Percentiles rank a stretch among this genome's conserved stretches.
phyloP scores from a whole-genome alignment of 2,329 filamentous ascomycete genomes.

The Trichoderma sp. region DNA sequence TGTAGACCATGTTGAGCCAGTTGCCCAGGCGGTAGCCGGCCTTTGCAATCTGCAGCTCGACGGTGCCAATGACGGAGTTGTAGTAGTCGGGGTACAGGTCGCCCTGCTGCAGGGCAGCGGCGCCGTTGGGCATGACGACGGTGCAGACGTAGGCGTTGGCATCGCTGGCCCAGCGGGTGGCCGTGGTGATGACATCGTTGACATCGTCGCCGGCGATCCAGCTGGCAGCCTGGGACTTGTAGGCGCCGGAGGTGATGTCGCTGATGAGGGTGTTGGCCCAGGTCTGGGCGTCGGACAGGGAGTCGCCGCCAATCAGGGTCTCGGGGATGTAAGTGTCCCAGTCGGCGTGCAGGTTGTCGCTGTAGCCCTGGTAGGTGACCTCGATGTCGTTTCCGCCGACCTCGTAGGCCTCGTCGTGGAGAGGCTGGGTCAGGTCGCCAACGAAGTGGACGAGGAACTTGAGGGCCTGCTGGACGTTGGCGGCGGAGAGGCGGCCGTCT shows the following conservation, averaged over 20 bases:
- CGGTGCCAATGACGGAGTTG: slow-evolving; percentile 44
- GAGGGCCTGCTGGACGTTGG: slow-evolving; percentile 32
- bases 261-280: slow-evolving; percentile 44
- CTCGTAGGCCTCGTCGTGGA: slow-evolving; percentile 57
- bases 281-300: slow-evolving; percentile 42
- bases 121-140: slow-evolving; percentile 47
- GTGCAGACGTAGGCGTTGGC: slow-evolving; percentile 49
- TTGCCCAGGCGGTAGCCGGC: slow-evolving; percentile 45
- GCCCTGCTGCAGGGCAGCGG: slow-evolving; percentile 43
- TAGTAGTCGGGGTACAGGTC: slow-evolving; percentile 49
- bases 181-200: slow-evolving; percentile 39
- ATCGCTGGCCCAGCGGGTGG: slow-evolving; percentile 47
- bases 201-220: slow-evolving; percentile 46
- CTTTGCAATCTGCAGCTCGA: slow-evolving; percentile 51
- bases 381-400: slow-evolving; percentile 57
- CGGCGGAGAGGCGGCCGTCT: slow-evolving; percentile 30
- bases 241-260: slow-evolving; percentile 46
- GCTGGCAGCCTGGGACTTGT: slow-evolving; percentile 40
- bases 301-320: slow-evolving; percentile 44
- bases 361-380: slow-evolving; percentile 55
- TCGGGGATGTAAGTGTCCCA: slow-evolving; percentile 66
- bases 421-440: slow-evolving; percentile 60
- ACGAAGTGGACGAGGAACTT: slow-evolving; percentile 52
- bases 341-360: slow-evolving; percentile 62
- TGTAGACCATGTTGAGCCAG: slow-evolving; percentile 39